Evolutionary conservation across 1,284 basidiomycete genomes (phyloP), one percentile per base, ranked within the genome.

Genomic region (Ceratobasidium sp.): DNA sequence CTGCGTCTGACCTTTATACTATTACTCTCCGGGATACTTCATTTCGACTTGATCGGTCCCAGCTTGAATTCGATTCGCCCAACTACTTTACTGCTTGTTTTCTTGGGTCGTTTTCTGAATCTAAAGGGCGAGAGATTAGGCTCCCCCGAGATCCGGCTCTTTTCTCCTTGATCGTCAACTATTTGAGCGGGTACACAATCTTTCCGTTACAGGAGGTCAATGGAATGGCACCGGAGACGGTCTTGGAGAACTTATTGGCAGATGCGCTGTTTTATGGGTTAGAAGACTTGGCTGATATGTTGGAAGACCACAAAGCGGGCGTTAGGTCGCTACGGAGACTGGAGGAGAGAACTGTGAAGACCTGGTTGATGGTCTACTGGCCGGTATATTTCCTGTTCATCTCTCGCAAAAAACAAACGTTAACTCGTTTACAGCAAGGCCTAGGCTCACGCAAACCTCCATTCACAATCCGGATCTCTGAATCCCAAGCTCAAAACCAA

Each of bases 231-330:
- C 28, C 57, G 23, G 59, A 64, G 23, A 28, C 46, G 9, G 48
- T 33, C 3, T n/a, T 61, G 57, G 57, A 64, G 46, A 74, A 74
- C 20, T 33, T 74, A n/a, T 42, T 74, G 26, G 44, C 40, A 4
- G 70, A 74, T 56, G 70, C 70, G 28, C 26, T 64, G n/a, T 74
- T 74, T 59, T 74, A 74, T 52, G 59, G 57, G 15, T 40, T 74
- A 40, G 70, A 74, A 9, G 70, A 64, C 12, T 26, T 74, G 26
- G 70, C 40, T 13, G 52, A 42, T 17, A 33, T 64, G 28, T 26
- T 74, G 40, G 69, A 73, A 48, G 56, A 28, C 4, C 28, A 73
- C 44, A 59, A 48, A 56, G 15, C 46, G 3, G 56, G 69, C 28
- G 15, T 23, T 15, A 61, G 42, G 12, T n/a, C n/a, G 12, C 26